Conservation (phyloP, 2,329 filamentous ascomycete species). For the Apiospora malaysiana region DNA sequence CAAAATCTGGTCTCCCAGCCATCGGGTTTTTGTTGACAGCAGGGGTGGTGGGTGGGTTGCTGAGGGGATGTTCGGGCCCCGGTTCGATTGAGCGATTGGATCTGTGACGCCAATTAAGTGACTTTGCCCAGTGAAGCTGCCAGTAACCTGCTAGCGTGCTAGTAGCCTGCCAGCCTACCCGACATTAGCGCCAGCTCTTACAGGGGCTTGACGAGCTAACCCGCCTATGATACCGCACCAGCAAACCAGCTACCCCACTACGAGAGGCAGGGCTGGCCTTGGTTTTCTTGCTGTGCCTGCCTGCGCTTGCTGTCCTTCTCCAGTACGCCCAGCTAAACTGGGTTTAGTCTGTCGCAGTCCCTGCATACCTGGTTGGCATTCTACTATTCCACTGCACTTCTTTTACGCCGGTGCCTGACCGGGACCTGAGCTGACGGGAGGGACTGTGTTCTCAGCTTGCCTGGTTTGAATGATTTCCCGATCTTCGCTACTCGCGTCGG, state of each 20-base stretch:
- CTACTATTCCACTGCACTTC: background rate
- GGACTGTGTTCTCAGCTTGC: background rate
- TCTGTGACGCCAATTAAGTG: slow-evolving; percentile 11
- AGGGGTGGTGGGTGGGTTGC: slow-evolving; percentile 19
- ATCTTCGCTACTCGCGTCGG: background rate
- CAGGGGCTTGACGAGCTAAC: no score
- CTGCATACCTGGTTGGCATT: background rate
- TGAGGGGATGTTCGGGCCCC: slow-evolving; percentile 17
- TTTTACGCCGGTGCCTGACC: slow-evolving; percentile 2
- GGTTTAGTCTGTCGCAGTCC: background rate
- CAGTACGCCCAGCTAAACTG: background rate
- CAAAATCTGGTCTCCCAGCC: slow-evolving; percentile 21
- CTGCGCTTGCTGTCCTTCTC: background rate
- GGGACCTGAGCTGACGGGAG: background rate
- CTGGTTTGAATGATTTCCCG: background rate
- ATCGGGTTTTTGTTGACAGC: slow-evolving; percentile 21
- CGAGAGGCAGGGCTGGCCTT: slow-evolving; percentile 19
- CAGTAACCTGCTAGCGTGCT: background rate
- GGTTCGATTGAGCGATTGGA: background rate
- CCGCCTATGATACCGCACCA: slow-evolving; percentile 12
- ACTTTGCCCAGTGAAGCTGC: background rate
- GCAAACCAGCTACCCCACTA: slow-evolving; percentile 4
- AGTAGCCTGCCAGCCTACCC: background rate
- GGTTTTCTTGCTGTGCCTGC: background rate
- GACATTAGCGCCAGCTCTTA: background rate